Evolutionary conservation across 257 asterid species (phyloP), one percentile per base, ranked within the genome.

Genomic region (Fraxinus cuspidata): DNA sequence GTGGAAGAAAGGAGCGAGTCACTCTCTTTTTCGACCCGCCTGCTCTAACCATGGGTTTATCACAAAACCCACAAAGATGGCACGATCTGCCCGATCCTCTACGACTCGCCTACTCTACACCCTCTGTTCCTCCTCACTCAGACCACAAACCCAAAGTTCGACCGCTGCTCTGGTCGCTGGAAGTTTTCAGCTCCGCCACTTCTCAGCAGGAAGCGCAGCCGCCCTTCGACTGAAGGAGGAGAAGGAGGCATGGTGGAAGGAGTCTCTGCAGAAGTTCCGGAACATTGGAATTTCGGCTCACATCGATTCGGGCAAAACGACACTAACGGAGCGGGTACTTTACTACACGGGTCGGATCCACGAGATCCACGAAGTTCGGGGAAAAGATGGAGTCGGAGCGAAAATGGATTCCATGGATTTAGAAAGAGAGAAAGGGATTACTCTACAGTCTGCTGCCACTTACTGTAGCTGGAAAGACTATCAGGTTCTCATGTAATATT

Each of bases 391-490:
- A 56, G 96, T 96, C 34, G 99, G 99, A 7, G 99, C 99, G 32
- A 96, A 96, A 73, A 96, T 96, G 99, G 99, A 96, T 81, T 93
- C 98, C 27, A 96, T 93, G 99, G 99, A 93, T 83, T 89, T 96
- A 87, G 99, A 96, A 88, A 89, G 99, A 74, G 99, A 96, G 83
- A 96, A 96, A 78, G 99, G 99, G 85, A 96, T 96, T 73, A 94
- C 98, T 19, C 92, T 95, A 37, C 98, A 95, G 77, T 93, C 99
- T 18, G 99, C 99, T 34, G 99, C 99, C 66, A 95, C 99, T 18
- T 93, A 93, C 80, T 95, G 99, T 80, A 90, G 82, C 78, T 96
- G 99, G 98, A 92, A 86, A 80, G 99, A 89, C 79, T 93, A 87
- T 79, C 98, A 95, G 98, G 99, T 88, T 63, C 73, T 78, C 72